phyloP scores from a whole-genome alignment of 352 stramenopile species.

The Globisporangium polare region DNA sequence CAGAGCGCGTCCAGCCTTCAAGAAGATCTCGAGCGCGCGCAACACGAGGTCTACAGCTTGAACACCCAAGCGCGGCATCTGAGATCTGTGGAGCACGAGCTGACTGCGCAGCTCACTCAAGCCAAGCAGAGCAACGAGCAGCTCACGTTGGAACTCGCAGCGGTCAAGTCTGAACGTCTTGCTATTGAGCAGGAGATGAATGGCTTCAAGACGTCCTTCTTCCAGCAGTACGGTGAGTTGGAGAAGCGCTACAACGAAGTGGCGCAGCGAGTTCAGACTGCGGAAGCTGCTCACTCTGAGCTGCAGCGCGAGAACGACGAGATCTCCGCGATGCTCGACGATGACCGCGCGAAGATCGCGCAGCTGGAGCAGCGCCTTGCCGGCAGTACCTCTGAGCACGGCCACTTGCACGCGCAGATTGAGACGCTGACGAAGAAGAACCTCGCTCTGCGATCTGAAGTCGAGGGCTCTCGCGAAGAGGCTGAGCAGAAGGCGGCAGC shows the following conservation, averaged over 20 bases:
- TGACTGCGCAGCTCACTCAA: conserved; percentile 35
- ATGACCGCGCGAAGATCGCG: conserved; percentile 30
- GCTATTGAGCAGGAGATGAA: conserved; percentile 28
- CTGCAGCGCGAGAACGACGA: conserved; percentile 49
- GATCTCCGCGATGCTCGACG: conserved; percentile 40
- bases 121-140: conserved; percentile 23
- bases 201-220: conserved; percentile 23
- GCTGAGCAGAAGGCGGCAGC: conserved; percentile 12
- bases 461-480: conserved; percentile 22
- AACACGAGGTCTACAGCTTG: conserved; percentile 33
- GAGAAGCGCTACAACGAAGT: conserved; percentile 9
- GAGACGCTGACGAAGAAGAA: conserved; percentile 68
- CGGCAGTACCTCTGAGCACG: conserved; percentile 28
- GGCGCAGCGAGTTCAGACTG: conserved; percentile 20
- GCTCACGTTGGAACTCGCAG: conserved; percentile 22
- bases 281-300: conserved; percentile 28
- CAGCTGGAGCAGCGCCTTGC: conserved; percentile 48
- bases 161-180: conserved; percentile 23
- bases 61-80: conserved; percentile 34
- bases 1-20: conserved; percentile 24
- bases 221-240: conserved; percentile 18
- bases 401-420: conserved; percentile 41
- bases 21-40: conserved; percentile 30
- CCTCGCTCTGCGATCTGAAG: conserved; percentile 41
- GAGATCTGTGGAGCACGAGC: conserved; percentile 29